A percentile compares a stretch with the other conserved stretches of the same genome.
Conservation (phyloP, 352 stramenopile species). For the Pythium chondricola region DNA sequence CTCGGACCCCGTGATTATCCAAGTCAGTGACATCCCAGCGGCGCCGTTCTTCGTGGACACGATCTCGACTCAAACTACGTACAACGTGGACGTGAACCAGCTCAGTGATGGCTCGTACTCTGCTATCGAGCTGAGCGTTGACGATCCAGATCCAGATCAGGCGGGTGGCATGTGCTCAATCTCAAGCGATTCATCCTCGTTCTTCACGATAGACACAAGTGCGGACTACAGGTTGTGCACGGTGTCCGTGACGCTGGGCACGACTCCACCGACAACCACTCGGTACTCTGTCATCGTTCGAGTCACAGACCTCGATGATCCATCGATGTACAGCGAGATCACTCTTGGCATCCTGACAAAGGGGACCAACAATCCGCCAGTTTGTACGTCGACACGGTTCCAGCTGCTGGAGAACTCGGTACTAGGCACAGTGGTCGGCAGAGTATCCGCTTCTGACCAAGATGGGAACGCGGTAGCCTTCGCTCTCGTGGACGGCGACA, state of each 20-base stretch:
- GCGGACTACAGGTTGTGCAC: slow-evolving; percentile 20
- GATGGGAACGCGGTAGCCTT: slow-evolving; percentile 34
- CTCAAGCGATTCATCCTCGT: slow-evolving; percentile 13
- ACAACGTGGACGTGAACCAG: slow-evolving; percentile 40
- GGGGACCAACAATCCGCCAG: slow-evolving; percentile 41
- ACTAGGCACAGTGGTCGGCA: slow-evolving; percentile 21
- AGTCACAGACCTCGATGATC: slow-evolving; percentile 31
- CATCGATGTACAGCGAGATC: slow-evolving; percentile 32
- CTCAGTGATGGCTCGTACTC: slow-evolving; percentile 37
- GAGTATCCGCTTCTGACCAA: slow-evolving; percentile 23
- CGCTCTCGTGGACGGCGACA: slow-evolving; percentile 28
- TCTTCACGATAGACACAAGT: slow-evolving; percentile 26
- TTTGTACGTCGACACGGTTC: slow-evolving; percentile 19
- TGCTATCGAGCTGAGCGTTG: slow-evolving; percentile 29
- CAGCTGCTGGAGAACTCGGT: slow-evolving; percentile 44
- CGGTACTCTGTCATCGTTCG: slow-evolving; percentile 21
- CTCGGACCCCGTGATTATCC: slow-evolving; percentile 32
- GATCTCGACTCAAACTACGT: slow-evolving; percentile 18
- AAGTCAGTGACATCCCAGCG: slow-evolving; percentile 31
- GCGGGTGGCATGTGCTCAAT: slow-evolving; percentile 38
- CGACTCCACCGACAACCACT: slow-evolving; percentile 8
- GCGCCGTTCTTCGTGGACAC: slow-evolving; percentile 45
- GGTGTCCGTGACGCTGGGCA: slow-evolving; percentile 9
- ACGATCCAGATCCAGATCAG: slow-evolving; percentile 41
- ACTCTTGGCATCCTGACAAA: slow-evolving; percentile 35